Percentiles rank a stretch among this genome's conserved stretches.
Evolutionary conservation across 2,329 filamentous ascomycete species (phyloP).

Genomic region (Periconia macrospinosa): DNA sequence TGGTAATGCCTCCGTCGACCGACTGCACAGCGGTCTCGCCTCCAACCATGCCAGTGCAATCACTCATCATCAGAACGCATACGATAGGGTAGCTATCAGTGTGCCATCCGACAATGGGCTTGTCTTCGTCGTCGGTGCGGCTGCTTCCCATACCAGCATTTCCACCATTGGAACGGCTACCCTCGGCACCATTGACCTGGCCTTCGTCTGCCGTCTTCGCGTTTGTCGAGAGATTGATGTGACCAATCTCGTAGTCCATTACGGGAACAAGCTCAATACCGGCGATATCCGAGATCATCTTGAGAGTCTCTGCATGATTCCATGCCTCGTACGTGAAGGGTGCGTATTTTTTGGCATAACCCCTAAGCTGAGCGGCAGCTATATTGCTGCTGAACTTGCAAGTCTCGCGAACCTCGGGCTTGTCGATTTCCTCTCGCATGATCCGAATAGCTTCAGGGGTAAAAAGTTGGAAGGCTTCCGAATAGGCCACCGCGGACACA

Average conservation of each 20-base stretch:
- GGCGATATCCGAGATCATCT: conserved; percentile 58
- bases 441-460: conserved; percentile 61
- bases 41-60: conserved; percentile 64
- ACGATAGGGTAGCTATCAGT: conserved; percentile 69
- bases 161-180: conserved; percentile 40
- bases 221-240: conserved; percentile 58
- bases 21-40: conserved; percentile 66
- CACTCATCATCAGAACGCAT: conserved; percentile 69
- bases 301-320: conserved; percentile 58
- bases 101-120: conserved; percentile 65
- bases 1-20: conserved; percentile 56
- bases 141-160: conserved; percentile 49
- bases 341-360: conserved; percentile 61
- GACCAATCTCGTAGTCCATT: conserved; percentile 61
- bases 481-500: conserved; percentile 65
- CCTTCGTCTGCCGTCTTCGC: conserved; percentile 53
- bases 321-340: conserved; percentile 67
- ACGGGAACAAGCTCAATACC: conserved; percentile 60
- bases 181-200: conserved; percentile 45
- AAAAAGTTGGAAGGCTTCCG: conserved; percentile 67
- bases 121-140: conserved; percentile 49
- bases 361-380: conserved; percentile 57
- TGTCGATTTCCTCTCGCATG: conserved; percentile 66
- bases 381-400: conserved; percentile 63
- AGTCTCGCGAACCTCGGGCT: conserved; percentile 58